phyloP scores from a whole-genome alignment of 2,329 filamentous ascomycete species.

The Lachnellula subtilissima region DNA sequence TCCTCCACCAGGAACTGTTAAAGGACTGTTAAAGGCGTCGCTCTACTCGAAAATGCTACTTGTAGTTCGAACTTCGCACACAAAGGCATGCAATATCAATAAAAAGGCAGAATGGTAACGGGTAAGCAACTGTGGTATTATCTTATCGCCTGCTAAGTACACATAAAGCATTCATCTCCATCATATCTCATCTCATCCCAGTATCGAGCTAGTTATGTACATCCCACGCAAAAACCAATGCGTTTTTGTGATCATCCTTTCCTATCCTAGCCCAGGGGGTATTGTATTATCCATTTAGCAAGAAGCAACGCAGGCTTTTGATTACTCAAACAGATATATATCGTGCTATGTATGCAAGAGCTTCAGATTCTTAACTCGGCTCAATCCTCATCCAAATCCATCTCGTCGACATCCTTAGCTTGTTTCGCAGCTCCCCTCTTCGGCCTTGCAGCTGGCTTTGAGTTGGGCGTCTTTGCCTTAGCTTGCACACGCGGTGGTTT shows the following conservation, averaged over 20 bases:
- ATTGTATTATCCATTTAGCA: not conserved
- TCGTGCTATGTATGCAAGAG: not conserved
- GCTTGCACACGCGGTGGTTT: constrained; percentile 3
- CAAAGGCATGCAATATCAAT: too few species aligned
- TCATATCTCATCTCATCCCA: not conserved
- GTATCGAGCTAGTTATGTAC: not conserved
- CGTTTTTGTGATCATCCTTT: not conserved
- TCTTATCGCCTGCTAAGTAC: not conserved
- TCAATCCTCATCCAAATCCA: constrained; percentile 8
- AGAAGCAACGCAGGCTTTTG: not conserved
- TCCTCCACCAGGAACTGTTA: too few species aligned
- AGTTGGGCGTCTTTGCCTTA: constrained; percentile 2
- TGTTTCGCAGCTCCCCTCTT: constrained; percentile 14
- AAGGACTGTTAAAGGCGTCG: too few species aligned
- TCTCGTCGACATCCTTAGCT: constrained; percentile 11
- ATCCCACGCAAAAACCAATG: not conserved
- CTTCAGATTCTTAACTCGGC: not conserved
- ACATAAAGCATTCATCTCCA: not conserved
- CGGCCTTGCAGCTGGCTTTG: not conserved
- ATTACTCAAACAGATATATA: not conserved
- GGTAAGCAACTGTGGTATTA: not conserved
- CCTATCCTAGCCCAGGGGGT: not conserved
- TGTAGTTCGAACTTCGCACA: too few species aligned
- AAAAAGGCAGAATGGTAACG: too few species aligned
- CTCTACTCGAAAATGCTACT: too few species aligned